Conservation (phyloP, 768 basidiomycete genomes). For the Pholiota conissans region DNA sequence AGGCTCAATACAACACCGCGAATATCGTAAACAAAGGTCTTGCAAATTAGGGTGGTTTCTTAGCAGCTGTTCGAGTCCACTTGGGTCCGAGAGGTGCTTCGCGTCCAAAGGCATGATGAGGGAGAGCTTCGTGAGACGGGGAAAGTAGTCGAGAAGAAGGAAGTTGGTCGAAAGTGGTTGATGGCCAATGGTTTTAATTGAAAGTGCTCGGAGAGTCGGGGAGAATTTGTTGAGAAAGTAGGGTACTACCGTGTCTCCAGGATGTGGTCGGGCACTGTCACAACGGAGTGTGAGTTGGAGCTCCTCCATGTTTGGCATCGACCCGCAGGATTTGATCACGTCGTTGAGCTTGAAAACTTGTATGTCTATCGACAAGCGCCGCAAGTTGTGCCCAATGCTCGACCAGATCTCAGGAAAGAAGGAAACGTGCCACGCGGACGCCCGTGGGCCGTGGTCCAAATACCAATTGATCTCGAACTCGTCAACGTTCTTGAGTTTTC, state of each 20-base stretch:
- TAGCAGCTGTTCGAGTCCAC: slow-evolving; percentile 18
- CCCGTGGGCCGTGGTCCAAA: slow-evolving; percentile 17
- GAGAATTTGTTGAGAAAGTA: slow-evolving; percentile 21
- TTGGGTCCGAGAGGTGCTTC: slow-evolving; percentile 19
- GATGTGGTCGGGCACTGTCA: slow-evolving; percentile 8
- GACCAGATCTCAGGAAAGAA: slow-evolving; percentile 23
- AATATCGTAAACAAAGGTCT: slow-evolving; percentile 16
- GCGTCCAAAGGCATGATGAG: slow-evolving; percentile 24
- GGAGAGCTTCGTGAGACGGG: slow-evolving; percentile 14
- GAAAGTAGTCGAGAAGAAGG: slow-evolving; percentile 17
- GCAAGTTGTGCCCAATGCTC: slow-evolving; percentile 14
- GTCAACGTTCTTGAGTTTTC: slow-evolving; percentile 17
- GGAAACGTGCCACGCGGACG: slow-evolving; percentile 15
- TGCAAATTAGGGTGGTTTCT: slow-evolving; percentile 14
- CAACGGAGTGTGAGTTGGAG: slow-evolving; percentile 14
- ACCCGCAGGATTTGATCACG: slow-evolving; percentile 14
- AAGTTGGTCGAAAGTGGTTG: slow-evolving; percentile 20
- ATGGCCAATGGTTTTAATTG: slow-evolving; percentile 23
- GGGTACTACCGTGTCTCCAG: slow-evolving; percentile 13
- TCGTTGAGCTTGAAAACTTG: slow-evolving; percentile 20
- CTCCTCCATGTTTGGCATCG: slow-evolving; percentile 14
- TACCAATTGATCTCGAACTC: slow-evolving; percentile 24
- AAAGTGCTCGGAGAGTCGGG: slow-evolving; percentile 17
- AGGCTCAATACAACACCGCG: slow-evolving; percentile 17
- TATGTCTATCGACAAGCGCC: slow-evolving; percentile 20